Conservation (phyloP, 2,329 filamentous ascomycete species). For the Fusarium mangiferae region DNA sequence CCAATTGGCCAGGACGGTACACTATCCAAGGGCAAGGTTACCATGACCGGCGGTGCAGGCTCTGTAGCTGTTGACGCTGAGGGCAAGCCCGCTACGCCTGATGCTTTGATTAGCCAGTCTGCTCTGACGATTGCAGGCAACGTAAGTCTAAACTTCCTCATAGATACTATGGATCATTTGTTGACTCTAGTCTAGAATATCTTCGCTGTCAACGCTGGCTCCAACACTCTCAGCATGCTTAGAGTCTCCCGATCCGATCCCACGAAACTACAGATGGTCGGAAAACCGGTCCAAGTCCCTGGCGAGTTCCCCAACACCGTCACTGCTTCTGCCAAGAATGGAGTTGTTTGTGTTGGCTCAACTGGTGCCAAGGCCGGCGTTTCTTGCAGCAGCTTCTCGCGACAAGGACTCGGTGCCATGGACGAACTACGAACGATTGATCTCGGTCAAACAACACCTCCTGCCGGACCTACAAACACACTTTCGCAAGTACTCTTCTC, state of each 20-base stretch:
- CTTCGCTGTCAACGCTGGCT: constrained; percentile 65
- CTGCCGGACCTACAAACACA: constrained; percentile 66
- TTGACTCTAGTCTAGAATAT: constrained; percentile 51
- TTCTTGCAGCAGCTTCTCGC: constrained; percentile 55
- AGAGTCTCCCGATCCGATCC: constrained; percentile 54
- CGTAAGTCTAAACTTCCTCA: constrained; percentile 47
- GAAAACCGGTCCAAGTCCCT: constrained; percentile 54
- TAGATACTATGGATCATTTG: accelerated
- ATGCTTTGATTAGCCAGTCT: constrained; percentile 63
- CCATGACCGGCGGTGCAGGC: constrained; percentile 60
- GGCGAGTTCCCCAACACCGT: constrained; percentile 66
- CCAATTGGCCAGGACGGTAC: constrained; percentile 59
- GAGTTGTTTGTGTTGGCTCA: constrained; percentile 58
- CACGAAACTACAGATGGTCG: constrained; percentile 56
- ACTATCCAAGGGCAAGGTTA: constrained; percentile 55
- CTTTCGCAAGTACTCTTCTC: constrained; percentile 71
- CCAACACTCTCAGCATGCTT: constrained; percentile 63
- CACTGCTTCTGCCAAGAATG: constrained; percentile 55
- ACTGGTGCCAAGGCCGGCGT: constrained; percentile 58
- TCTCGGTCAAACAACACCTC: constrained; percentile 66
- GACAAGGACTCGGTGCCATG: constrained; percentile 53
- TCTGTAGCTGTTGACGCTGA: constrained; percentile 53
- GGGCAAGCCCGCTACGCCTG: constrained; percentile 55
- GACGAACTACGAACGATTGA: constrained; percentile 60
- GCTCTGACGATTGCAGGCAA: constrained; percentile 60